A percentile compares a stretch with the other conserved stretches of the same genome.
Evolutionary conservation across 805 yeast genomes (phyloP).

Genomic region (Lachancea sp.): DNA sequence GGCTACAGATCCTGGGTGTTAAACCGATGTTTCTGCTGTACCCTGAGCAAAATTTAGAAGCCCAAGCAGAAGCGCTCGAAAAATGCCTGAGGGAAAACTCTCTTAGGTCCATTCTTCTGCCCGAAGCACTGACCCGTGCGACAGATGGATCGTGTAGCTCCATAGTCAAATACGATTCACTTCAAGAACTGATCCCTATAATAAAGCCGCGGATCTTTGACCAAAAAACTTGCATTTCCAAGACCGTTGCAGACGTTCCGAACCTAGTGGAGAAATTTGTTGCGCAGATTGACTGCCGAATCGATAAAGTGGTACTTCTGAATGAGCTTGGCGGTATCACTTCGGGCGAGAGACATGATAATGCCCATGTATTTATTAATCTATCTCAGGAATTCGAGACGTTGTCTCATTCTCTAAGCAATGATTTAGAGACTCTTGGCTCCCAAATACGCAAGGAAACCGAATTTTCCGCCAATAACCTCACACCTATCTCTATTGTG

Average conservation of each 20-base stretch:
- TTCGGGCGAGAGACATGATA: slow-evolving; percentile 68
- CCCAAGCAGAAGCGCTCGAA: slow-evolving; percentile 25
- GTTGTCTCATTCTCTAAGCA: slow-evolving; percentile 10
- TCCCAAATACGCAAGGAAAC: slow-evolving; percentile 7
- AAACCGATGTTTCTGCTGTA: slow-evolving; percentile 64
- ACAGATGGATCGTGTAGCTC: slow-evolving; percentile 17
- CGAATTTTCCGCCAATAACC: slow-evolving; percentile 9
- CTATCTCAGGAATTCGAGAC: slow-evolving; percentile 61
- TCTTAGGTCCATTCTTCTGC: slow-evolving; percentile 23
- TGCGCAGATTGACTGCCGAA: slow-evolving; percentile 35
- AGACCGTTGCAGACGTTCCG: slow-evolving; percentile 36
- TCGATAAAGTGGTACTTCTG: slow-evolving; percentile 76
- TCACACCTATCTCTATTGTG: slow-evolving; percentile 16
- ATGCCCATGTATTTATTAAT: slow-evolving; percentile 84
- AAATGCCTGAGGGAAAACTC: slow-evolving; percentile 18
- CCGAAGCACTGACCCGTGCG: slow-evolving; percentile 19
- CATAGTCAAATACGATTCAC: slow-evolving; percentile 34
- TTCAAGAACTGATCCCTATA: slow-evolving; percentile 33
- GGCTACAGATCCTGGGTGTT: slow-evolving; percentile 45
- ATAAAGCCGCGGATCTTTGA: slow-evolving; percentile 66
- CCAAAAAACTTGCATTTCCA: slow-evolving; percentile 38
- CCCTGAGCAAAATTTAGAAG: slow-evolving; percentile 17
- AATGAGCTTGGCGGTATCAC: slow-evolving; percentile 91
- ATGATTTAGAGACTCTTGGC: slow-evolving; percentile 8
- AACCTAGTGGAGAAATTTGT: slow-evolving; percentile 30